Conservation (phyloP, 192 early-diverging fungal genomes). For the Entomortierella chlamydospora region DNA sequence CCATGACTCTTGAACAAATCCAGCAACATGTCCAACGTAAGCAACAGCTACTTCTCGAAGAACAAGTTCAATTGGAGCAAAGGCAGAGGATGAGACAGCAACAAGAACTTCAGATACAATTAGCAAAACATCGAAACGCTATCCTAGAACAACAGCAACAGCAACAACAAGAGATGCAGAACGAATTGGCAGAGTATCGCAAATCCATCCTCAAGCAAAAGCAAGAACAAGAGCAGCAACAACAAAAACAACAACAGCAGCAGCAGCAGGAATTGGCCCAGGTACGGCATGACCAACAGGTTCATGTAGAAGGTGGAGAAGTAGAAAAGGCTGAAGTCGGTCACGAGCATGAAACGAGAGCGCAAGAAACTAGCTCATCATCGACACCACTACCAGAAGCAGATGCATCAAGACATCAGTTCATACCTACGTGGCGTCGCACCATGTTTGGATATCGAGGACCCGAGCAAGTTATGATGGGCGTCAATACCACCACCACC, state of each 20-base stretch:
- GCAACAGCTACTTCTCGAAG: conserved; percentile 23
- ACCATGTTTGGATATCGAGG: conserved; percentile 47
- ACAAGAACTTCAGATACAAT: conserved; percentile 25
- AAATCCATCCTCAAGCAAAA: conserved; percentile 8
- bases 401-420: conserved; percentile 7
- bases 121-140: conserved; percentile 36
- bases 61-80: conserved; percentile 37
- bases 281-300: not conserved
- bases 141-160: conserved; percentile 26
- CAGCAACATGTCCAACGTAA: conserved; percentile 1
- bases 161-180: not conserved
- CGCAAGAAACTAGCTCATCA: not conserved
- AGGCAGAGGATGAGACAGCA: conserved; percentile 32
- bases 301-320: not conserved
- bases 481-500: too few relatives aligned
- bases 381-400: not conserved
- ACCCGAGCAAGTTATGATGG: conserved; percentile 4
- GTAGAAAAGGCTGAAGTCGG: not conserved
- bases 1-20: conserved; percentile 43
- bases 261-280: not conserved
- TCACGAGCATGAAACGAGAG: not conserved
- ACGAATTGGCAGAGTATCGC: not conserved
- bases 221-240: conserved; percentile 2
- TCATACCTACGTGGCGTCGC: conserved; percentile 20
- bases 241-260: conserved; percentile 5